phyloP scores from a whole-genome alignment of 2,329 filamentous ascomycete species.

The Sporothrix brasiliensis region DNA sequence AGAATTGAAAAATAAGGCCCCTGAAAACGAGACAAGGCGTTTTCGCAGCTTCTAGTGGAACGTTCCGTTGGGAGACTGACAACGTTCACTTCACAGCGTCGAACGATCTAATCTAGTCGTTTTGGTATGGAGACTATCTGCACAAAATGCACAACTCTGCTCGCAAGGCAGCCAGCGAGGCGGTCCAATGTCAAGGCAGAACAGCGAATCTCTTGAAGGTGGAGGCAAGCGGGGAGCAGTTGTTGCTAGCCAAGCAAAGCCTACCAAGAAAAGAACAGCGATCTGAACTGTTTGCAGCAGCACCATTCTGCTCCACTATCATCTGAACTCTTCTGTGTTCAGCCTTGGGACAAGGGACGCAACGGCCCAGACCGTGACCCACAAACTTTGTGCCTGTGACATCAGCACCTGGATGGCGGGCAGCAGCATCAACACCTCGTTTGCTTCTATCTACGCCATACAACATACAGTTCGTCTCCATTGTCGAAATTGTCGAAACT shows the following conservation, averaged over 20 bases:
- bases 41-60: neutral
- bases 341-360: neutral
- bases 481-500: too few relatives aligned
- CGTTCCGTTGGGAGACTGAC: neutral
- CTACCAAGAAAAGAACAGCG: neutral
- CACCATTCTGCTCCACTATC: neutral
- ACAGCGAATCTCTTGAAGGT: neutral
- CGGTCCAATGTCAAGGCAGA: neutral
- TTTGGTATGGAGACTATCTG: neutral
- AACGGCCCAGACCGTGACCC: neutral
- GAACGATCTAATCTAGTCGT: constrained; percentile 5
- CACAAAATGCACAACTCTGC: neutral
- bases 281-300: neutral
- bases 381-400: neutral
- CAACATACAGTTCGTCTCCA: too few relatives aligned
- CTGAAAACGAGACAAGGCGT: neutral
- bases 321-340: neutral
- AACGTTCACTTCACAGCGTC: neutral
- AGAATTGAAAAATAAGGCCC: neutral
- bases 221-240: neutral
- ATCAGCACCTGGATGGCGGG: neutral
- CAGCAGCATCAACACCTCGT: neutral
- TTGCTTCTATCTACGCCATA: neutral
- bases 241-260: neutral
- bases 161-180: constrained; percentile 23